Evolutionary conservation across 495 filamentous ascomycete genomes (phyloP).

Genomic region (Stereocaulon alpinum): DNA sequence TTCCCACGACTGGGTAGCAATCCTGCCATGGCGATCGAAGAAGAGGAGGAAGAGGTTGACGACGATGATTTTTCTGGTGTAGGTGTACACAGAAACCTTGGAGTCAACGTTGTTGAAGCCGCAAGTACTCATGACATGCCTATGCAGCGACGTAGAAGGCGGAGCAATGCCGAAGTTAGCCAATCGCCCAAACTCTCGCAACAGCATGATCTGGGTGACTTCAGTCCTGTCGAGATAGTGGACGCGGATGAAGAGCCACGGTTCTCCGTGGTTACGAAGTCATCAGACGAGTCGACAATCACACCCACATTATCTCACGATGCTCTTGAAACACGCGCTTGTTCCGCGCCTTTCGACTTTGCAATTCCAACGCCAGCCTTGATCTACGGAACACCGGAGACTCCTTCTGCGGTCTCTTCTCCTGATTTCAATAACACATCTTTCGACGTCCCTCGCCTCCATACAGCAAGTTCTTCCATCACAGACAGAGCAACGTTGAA

Average conservation of each 20-base stretch:
- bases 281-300: slow-evolving; percentile 45
- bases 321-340: slow-evolving; percentile 38
- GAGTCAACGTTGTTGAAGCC: slow-evolving; percentile 35
- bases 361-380: slow-evolving; percentile 23
- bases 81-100: slow-evolving; percentile 35
- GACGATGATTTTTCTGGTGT: slow-evolving; percentile 29
- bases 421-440: slow-evolving; percentile 36
- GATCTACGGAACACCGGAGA: slow-evolving; percentile 20
- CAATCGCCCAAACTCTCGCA: background rate
- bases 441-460: slow-evolving; percentile 58
- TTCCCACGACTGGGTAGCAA: slow-evolving; percentile 50
- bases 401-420: slow-evolving; percentile 27
- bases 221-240: slow-evolving; percentile 30
- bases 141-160: slow-evolving; percentile 31
- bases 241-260: slow-evolving; percentile 35
- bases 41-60: slow-evolving; percentile 93
- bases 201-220: background rate
- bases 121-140: slow-evolving; percentile 8
- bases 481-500: slow-evolving; percentile 53
- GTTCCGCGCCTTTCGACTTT: slow-evolving; percentile 45
- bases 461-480: slow-evolving; percentile 59
- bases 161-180: slow-evolving; percentile 15
- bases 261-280: slow-evolving; percentile 34
- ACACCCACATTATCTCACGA: slow-evolving; percentile 34
- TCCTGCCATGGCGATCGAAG: slow-evolving; percentile 72